Conservation (phyloP, 345 rosid species). For the Turnera subulata region DNA sequence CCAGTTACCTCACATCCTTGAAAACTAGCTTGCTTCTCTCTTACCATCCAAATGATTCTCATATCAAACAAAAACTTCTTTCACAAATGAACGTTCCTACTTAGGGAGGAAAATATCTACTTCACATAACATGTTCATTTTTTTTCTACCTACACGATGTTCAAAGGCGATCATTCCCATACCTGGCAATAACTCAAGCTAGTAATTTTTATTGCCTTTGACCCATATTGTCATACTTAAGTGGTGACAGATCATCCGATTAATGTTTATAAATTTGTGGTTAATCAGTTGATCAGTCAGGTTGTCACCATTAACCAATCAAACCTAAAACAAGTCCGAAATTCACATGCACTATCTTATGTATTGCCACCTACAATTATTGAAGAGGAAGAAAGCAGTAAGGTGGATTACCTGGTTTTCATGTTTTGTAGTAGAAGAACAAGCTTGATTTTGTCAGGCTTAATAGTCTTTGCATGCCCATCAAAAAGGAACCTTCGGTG, state of each 20-base stretch:
- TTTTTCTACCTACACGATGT: no score
- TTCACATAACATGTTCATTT: no score
- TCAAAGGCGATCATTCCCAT: no score
- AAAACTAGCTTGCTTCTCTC: no score
- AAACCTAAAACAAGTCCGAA: not conserved
- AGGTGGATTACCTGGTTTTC: conserved; percentile 53
- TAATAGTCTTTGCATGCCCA: conserved; percentile 88
- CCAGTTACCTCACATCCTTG: no score
- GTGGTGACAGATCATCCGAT: not conserved
- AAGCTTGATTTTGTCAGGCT: conserved; percentile 79
- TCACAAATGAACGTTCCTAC: no score
- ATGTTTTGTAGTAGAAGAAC: conserved; percentile 70
- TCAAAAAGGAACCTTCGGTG: conserved; percentile 79
- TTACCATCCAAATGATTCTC: no score
- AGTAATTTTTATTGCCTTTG: no score
- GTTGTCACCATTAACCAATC: not conserved
- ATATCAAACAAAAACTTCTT: no score
- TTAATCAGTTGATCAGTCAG: not conserved
- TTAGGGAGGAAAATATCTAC: no score
- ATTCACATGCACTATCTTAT: not conserved
- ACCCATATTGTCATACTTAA: not conserved
- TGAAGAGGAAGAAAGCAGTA: conserved; percentile 1
- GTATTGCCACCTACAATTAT: not conserved
- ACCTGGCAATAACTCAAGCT: no score
- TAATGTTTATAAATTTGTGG: not conserved